Evolutionary conservation across 2,329 filamentous ascomycete species (phyloP).

Genomic region (Ophiosphaerella narmari): DNA sequence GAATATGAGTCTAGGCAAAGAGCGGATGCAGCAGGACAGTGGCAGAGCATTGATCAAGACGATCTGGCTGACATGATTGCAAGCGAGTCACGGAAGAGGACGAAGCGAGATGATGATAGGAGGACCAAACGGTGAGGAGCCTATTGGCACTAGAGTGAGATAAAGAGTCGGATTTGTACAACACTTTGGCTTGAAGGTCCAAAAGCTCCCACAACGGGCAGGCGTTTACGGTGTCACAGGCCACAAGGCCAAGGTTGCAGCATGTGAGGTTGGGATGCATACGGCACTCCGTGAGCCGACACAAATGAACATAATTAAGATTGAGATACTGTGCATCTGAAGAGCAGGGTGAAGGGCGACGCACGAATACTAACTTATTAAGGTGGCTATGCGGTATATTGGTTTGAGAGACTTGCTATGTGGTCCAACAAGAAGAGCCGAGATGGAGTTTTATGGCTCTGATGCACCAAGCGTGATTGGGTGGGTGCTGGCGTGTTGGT

Average conservation of each 20-base stretch:
- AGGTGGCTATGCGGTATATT: constrained; percentile 3
- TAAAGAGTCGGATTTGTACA: constrained; percentile 25
- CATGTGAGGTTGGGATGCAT: constrained; percentile 32
- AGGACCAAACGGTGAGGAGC: constrained; percentile 58
- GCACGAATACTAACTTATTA: constrained; percentile 10
- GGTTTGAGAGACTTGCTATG: constrained; percentile 3
- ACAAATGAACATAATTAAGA: constrained; percentile 35
- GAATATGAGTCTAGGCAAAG: constrained; percentile 76
- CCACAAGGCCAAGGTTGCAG: constrained; percentile 20
- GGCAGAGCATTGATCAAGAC: constrained; percentile 81
- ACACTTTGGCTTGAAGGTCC: constrained; percentile 18
- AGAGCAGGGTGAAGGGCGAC: constrained; percentile 11
- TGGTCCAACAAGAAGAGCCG: neutral
- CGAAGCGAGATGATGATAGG: constrained; percentile 84
- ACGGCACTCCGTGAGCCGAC: constrained; percentile 15
- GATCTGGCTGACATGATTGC: constrained; percentile 96
- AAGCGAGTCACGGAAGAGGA: constrained; percentile 85
- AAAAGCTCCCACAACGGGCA: constrained; percentile 21
- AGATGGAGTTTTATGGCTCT: neutral
- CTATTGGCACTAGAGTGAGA: neutral
- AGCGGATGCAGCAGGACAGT: constrained; percentile 63
- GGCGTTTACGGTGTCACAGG: constrained; percentile 26
- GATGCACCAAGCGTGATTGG: too few species aligned
- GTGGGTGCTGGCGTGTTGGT: too few species aligned
- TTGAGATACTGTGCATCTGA: constrained; percentile 17